Evolutionary conservation across 495 filamentous ascomycete genomes (phyloP).

Genomic region (Penicillium canariense): DNA sequence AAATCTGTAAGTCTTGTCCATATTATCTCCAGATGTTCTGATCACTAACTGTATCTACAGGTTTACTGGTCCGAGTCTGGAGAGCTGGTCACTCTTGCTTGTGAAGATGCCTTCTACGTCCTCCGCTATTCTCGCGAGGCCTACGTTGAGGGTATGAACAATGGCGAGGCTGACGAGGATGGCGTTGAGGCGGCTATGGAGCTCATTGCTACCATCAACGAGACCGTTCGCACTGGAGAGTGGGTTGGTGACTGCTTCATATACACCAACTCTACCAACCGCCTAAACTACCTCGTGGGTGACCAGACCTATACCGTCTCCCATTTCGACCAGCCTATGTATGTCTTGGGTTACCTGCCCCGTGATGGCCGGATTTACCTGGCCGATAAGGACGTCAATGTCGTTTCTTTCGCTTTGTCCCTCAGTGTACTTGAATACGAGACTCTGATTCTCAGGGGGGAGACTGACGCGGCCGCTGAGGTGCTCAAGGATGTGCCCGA

Average conservation of each 20-base stretch:
- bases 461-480: constrained; percentile 88
- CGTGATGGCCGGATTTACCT: constrained; percentile 92
- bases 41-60: constrained; percentile 35
- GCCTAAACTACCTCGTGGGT: constrained; percentile 95
- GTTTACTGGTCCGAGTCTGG: constrained; percentile 98
- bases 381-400: constrained; percentile 89
- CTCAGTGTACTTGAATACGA: constrained; percentile 97
- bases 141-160: constrained; percentile 76
- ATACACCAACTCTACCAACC: constrained; percentile 95
- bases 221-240: constrained; percentile 89
- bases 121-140: constrained; percentile 85
- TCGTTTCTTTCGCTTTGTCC: constrained; percentile 87
- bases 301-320: constrained; percentile 99
- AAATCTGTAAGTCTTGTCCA: constrained; percentile 53
- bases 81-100: constrained; percentile 88
- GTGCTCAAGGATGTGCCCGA: constrained; percentile 77
- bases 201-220: constrained; percentile 90
- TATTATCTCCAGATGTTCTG: constrained; percentile 4
- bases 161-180: constrained; percentile 85
- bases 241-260: constrained; percentile 99
- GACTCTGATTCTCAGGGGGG: constrained; percentile 90
- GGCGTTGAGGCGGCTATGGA: constrained; percentile 98
- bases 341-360: constrained; percentile 91
- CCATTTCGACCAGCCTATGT: constrained; percentile 94
- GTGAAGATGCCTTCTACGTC: constrained; percentile 94